Conservation (phyloP, 2,329 filamentous ascomycete species). For the Ascochyta lentis region DNA sequence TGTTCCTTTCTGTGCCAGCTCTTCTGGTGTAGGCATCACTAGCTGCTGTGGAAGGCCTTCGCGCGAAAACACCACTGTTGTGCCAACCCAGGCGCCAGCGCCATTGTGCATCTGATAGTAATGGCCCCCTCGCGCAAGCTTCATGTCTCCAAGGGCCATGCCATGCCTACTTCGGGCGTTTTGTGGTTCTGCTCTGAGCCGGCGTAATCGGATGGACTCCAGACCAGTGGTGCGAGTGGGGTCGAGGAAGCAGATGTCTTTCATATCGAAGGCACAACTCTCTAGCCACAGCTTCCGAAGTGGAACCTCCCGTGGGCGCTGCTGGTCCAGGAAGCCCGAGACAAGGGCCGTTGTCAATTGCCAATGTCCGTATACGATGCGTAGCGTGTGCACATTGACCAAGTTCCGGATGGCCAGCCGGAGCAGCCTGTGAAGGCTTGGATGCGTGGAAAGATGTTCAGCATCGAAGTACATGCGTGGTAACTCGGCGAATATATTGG, state of each 20-base stretch:
- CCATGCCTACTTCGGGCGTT: slow-evolving; percentile 13
- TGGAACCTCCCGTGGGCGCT: slow-evolving; percentile 33
- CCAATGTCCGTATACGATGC: slow-evolving; percentile 55
- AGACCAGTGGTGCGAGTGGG: slow-evolving; percentile 41
- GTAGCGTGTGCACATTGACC: slow-evolving; percentile 53
- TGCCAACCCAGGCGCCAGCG: slow-evolving; percentile 38
- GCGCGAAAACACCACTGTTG: slow-evolving; percentile 35
- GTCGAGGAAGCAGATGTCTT: slow-evolving; percentile 22
- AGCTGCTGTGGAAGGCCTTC: slow-evolving; percentile 8
- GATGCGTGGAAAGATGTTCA: slow-evolving; percentile 50
- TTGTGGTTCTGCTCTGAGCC: slow-evolving; percentile 43
- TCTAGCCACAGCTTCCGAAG: slow-evolving; percentile 56
- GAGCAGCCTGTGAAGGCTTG: slow-evolving; percentile 49
- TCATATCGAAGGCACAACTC: slow-evolving; percentile 47
- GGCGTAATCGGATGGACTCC: slow-evolving; percentile 52
- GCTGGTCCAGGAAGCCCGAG: slow-evolving; percentile 48
- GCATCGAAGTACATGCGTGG: slow-evolving; percentile 50
- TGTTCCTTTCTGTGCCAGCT: slow-evolving; percentile 27
- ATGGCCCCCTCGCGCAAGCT: slow-evolving; percentile 41
- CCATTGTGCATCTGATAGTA: slow-evolving; percentile 38
- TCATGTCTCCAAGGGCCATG: slow-evolving; percentile 34
- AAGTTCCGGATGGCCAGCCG: slow-evolving; percentile 49
- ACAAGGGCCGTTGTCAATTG: slow-evolving; percentile 50
- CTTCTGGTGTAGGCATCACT: slow-evolving; percentile 5
- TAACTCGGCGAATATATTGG: slow-evolving; percentile 54